Percentiles rank a stretch among this genome's conserved stretches.
Evolutionary conservation across 345 rosid genomes (phyloP).

Genomic region (Aquilaria yunnanensis): DNA sequence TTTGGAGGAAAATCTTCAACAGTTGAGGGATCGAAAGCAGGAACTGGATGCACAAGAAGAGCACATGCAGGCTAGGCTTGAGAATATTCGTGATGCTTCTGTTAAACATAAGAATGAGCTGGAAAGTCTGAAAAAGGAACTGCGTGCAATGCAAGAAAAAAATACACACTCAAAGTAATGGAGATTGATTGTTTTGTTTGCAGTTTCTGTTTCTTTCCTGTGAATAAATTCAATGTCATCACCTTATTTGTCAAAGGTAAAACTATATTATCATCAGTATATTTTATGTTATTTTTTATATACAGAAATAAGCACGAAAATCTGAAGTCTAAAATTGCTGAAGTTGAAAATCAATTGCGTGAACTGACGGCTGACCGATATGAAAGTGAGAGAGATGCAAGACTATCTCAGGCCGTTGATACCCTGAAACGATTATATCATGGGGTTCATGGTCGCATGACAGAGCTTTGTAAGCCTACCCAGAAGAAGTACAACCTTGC

Average conservation of each 20-base stretch:
- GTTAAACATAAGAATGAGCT: slow-evolving; percentile 55
- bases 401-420: slow-evolving; percentile 88
- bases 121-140: slow-evolving; percentile 48
- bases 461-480: slow-evolving; percentile 93
- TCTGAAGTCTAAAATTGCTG: slow-evolving; percentile 68
- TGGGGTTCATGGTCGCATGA: slow-evolving; percentile 98
- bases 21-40: slow-evolving; percentile 63
- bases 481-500: slow-evolving; percentile 94
- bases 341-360: slow-evolving; percentile 78
- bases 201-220: slow-evolving; percentile 7
- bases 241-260: too few species aligned
- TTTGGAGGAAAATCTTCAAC: slow-evolving; percentile 93
- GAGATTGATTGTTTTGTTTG: slow-evolving; percentile 14
- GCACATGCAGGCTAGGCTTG: slow-evolving; percentile 59
- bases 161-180: slow-evolving; percentile 71
- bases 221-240: background rate
- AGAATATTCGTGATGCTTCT: slow-evolving; percentile 56
- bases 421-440: slow-evolving; percentile 83
- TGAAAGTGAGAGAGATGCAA: slow-evolving; percentile 90
- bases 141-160: slow-evolving; percentile 66
- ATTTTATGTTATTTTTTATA: slow-evolving; percentile 7
- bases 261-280: too few species aligned
- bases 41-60: slow-evolving; percentile 76
- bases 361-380: slow-evolving; percentile 87
- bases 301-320: slow-evolving; percentile 63